Evolutionary conservation across 345 rosid genomes (phyloP), one percentile per base, ranked within the genome.

Genomic region (Sisymbrium irio): DNA sequence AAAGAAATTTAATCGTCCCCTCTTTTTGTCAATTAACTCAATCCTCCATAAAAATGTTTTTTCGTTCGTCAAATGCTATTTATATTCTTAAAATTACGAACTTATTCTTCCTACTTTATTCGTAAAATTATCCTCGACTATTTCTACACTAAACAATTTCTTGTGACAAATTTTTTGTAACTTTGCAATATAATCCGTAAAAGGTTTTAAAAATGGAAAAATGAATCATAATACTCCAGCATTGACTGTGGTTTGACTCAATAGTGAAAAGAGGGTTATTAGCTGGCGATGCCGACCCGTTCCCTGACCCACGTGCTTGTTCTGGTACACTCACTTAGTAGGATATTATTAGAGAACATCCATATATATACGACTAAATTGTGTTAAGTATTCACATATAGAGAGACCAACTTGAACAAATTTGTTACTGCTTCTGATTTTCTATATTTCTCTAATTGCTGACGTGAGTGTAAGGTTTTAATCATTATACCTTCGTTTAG

Each of bases 261-360:
- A 35, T 65, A 74, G 81, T 72, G 75, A 71, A 75, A 67, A 59
- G 55, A 49, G 67, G n/a, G 37, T 67, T 49, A 55, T 79, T 82
- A 84, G 85, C 83, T 84, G 87, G 78, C 82, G 80, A 81, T 77
- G 62, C 80, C 75, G 83, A 79, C 85, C 68, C 62, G 70, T 73
- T 78, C 70, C 67, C 53, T 45, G 51, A 72, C 78, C 74, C 83
- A 79, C 82, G 85, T 81, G 87, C 82, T 64, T 61, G 36, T 35
- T 49, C 53, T 72, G 37, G 17, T 50, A 37, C 62, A 22, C 41
- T 56, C 62, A 18, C 45, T 20, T 17, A 9, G n/a, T 46, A 17
- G 22, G 12, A 15, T 27, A 71, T 10, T 0, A 15, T 3, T 68
- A 42, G 47, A 42, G 18, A 42, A 25, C 10, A 30, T 41, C 6